Evolutionary conservation across 1,284 basidiomycete species (phyloP).

Genomic region (Hortiboletus rubellus): DNA sequence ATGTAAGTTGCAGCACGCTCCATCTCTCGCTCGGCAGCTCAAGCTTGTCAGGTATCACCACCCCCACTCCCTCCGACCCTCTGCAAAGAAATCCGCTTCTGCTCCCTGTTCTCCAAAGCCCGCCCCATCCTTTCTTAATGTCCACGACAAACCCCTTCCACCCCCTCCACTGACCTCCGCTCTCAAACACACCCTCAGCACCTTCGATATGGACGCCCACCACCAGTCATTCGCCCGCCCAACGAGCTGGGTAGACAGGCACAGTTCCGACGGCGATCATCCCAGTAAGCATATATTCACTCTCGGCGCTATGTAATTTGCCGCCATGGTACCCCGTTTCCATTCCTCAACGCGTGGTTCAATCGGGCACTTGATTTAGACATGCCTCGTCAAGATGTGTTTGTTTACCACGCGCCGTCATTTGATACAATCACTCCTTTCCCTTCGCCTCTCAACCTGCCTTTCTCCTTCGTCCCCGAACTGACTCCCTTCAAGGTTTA

Average conservation of each 20-base stretch:
- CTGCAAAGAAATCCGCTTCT: conserved; percentile 27
- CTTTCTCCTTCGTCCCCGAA: conserved; percentile 3
- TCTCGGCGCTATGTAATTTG: conserved; percentile 7
- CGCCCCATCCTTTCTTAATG: conserved; percentile 10
- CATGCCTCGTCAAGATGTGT: conserved; percentile 12
- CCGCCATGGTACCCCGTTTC: conserved; percentile 24
- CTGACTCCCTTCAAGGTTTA: conserved; percentile 24
- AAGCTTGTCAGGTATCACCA: conserved; percentile 22
- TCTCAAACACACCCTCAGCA: conserved; percentile 17
- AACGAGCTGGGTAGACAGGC: conserved; percentile 28
- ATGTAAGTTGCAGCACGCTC: conserved; percentile 27
- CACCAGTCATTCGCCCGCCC: conserved; percentile 19
- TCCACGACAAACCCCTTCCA: conserved; percentile 32
- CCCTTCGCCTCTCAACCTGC: conserved; percentile 6
- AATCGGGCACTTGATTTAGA: conserved; percentile 14
- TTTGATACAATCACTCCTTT: conserved; percentile 15
- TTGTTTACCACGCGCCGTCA: conserved; percentile 32
- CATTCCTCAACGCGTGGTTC: conserved; percentile 12
- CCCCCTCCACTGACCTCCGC: conserved; percentile 24
- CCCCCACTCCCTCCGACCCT: conserved; percentile 25
- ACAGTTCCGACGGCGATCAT: neutral
- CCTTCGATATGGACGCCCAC: conserved; percentile 30
- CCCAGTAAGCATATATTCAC: conserved; percentile 22
- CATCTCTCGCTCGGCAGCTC: neutral
- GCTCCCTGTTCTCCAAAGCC: conserved; percentile 31